Base-by-base conservation (phyloP, 495 filamentous ascomycete species). In the Pseudomonodictys pantanalensis region DNA sequence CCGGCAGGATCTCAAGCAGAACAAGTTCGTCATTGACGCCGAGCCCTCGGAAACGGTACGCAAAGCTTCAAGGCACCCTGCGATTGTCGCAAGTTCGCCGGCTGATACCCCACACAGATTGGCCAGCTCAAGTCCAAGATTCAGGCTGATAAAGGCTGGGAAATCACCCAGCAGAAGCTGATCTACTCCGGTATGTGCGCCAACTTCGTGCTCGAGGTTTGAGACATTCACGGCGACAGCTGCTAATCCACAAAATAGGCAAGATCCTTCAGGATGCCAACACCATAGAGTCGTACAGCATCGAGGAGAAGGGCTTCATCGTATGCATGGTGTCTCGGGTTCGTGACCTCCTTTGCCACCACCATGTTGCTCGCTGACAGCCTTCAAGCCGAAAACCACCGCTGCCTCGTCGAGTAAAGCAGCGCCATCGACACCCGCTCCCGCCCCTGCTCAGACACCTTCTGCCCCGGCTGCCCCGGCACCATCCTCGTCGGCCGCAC, bases 251-350 rank as follows among this genome's bases (percentile, higher is more conserved):
- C 43, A 12, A 28, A 56, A 67, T 64, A 97, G 92, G 93, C 74
- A 98, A 98, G 77, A 96, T 98, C 61, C 80, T 98, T 58, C 89
- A 95, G 75, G 93, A 98, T 89, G 89, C 86, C 59, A 92, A 96
- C 67, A 92, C 92, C 15, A 86, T 97, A 64, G 91, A 91, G 71
- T 89, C 87, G 4, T 97, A 96, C 78, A 95, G 87, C 76, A 96
- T 98, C 57, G 92, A 98, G 76, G 93, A 97, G 81, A 98, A 97
- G 81, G 93, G 93, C 23, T 97, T 96, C 72, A 87, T 98, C 66
- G 95, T 98, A 41, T 98, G 93, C 74, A 93, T 98, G 83, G 83
- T 93, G 42, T 86, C 86, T 57, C 97, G 97, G 89, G 92, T 96
- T 81, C 43, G 74, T 65, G 24, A 12, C 54, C 9, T 50, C 49